These are phyloP conservation scores for Verticillium tricorpus DNA, from an alignment of 2,329 filamentous ascomycete species.

Conservation along the genomic window DNA sequence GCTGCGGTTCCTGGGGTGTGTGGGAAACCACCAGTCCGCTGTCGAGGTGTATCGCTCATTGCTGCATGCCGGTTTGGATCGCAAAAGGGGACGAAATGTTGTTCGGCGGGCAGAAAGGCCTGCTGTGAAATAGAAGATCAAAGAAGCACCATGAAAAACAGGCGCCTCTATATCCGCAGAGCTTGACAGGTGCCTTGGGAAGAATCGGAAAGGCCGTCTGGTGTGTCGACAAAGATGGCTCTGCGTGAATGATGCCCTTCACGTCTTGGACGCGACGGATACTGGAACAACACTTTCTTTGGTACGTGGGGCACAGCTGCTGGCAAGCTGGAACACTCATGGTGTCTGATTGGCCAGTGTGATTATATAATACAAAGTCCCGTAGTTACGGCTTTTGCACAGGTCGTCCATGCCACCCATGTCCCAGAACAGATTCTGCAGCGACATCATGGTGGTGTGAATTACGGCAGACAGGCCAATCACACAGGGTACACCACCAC, in stretches of 20 bases:
- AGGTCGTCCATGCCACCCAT: not conserved
- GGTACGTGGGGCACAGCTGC: not conserved
- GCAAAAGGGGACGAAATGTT: not conserved
- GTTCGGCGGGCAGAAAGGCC: not conserved
- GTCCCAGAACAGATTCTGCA: too few species aligned
- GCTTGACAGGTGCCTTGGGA: not conserved
- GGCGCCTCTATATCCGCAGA: not conserved
- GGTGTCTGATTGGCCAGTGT: not conserved
- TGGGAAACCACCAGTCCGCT: slow-evolving; percentile 78
- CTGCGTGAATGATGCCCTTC: not conserved
- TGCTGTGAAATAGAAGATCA: not conserved
- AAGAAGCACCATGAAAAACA: not conserved
- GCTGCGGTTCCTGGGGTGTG: slow-evolving; percentile 59
- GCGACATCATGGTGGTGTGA: too few species aligned
- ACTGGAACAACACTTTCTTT: not conserved
- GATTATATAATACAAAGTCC: not conserved
- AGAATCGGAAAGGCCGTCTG: not conserved
- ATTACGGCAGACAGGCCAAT: too few species aligned
- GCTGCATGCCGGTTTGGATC: slow-evolving; percentile 25
- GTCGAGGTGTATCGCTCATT: slow-evolving; percentile 79
- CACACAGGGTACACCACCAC: too few species aligned
- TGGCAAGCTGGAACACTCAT: not conserved
- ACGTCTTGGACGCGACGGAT: not conserved
- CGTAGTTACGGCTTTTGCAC: not conserved
- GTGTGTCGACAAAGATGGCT: not conserved